Evolutionary conservation across 2,329 filamentous ascomycete genomes (phyloP).

Genomic region (Epichloe gansuensis): DNA sequence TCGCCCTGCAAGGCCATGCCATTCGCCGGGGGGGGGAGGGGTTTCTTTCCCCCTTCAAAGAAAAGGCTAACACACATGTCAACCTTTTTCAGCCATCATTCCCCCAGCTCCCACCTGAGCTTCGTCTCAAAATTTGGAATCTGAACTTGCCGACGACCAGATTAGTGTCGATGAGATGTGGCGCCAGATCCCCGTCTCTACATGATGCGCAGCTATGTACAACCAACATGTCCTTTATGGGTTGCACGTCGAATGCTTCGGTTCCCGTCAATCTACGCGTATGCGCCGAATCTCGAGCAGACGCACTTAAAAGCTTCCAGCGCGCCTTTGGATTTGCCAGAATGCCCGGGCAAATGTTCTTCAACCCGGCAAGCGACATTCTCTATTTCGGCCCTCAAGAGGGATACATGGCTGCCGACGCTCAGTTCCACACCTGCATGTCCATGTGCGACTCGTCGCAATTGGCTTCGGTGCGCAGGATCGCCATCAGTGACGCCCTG

Average conservation of each 20-base stretch:
- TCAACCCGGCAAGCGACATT: slow-evolving; percentile 29
- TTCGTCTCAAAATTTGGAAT: slow-evolving; percentile 35
- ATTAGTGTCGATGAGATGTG: slow-evolving; percentile 31
- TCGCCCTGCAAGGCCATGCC: not conserved
- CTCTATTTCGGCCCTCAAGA: slow-evolving; percentile 34
- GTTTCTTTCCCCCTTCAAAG: not conserved
- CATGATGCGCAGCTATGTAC: slow-evolving; percentile 3
- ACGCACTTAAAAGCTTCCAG: slow-evolving; percentile 28
- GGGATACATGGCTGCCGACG: slow-evolving; percentile 31
- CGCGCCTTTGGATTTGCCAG: slow-evolving; percentile 30
- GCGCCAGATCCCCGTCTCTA: slow-evolving; percentile 17
- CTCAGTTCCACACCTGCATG: slow-evolving; percentile 32
- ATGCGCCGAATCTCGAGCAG: slow-evolving; percentile 32
- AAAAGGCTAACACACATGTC: not conserved
- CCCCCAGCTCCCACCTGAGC: slow-evolving; percentile 29
- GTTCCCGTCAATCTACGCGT: slow-evolving; percentile 32
- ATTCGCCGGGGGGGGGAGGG: not conserved
- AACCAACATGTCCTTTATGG: slow-evolving; percentile 13
- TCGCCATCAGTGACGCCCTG: slow-evolving; percentile 33
- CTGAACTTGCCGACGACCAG: slow-evolving; percentile 29
- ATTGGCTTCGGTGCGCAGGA: slow-evolving; percentile 25
- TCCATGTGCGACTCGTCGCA: slow-evolving; percentile 28
- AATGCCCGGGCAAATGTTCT: slow-evolving; percentile 27
- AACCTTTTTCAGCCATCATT: slow-evolving; percentile 26
- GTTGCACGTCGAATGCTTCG: slow-evolving; percentile 28